A percentile compares a stretch with the other conserved stretches of the same genome.
These are phyloP conservation scores for Lepiota brunneoincarnata DNA, from an alignment of 768 basidiomycete species.

Conservation along the genomic window DNA sequence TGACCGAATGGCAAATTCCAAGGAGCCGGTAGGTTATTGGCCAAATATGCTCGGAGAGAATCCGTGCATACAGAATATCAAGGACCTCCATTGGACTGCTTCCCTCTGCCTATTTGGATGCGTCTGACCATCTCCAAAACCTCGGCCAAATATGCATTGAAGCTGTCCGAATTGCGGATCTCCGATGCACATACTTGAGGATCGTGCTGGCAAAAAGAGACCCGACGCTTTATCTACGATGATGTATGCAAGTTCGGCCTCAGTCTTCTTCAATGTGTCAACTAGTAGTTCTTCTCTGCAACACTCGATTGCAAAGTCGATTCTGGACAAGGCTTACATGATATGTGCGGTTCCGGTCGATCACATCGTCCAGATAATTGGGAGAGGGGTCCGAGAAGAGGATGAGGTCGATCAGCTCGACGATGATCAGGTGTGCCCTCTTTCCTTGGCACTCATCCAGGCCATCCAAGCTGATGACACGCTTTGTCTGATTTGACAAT, in stretches of 20 bases:
- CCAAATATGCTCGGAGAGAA: background rate
- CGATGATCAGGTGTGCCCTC: slow-evolving; percentile 4
- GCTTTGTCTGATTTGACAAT: background rate
- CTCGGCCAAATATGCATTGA: background rate
- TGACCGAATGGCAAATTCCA: no score
- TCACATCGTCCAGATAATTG: no score
- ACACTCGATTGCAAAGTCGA: background rate
- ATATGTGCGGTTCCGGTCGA: slow-evolving; percentile 11
- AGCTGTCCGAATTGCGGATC: slow-evolving; percentile 5
- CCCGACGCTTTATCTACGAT: slow-evolving; percentile 9
- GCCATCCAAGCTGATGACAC: slow-evolving; percentile 6
- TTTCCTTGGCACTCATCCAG: slow-evolving; percentile 14
- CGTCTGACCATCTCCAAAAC: background rate
- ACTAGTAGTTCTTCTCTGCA: background rate
- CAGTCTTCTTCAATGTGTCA: background rate
- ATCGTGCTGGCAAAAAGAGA: slow-evolving; percentile 12
- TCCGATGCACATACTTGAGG: slow-evolving; percentile 12
- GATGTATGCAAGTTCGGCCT: background rate
- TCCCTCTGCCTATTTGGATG: background rate
- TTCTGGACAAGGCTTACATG: background rate
- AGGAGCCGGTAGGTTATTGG: background rate
- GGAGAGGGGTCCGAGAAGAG: background rate
- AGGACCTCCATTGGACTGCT: background rate
- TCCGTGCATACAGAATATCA: slow-evolving; percentile 10
- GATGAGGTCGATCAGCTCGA: slow-evolving; percentile 2